These are phyloP conservation scores for Malus asiatica DNA, from an alignment of 306 rosid species.

Conservation along the genomic window DNA sequence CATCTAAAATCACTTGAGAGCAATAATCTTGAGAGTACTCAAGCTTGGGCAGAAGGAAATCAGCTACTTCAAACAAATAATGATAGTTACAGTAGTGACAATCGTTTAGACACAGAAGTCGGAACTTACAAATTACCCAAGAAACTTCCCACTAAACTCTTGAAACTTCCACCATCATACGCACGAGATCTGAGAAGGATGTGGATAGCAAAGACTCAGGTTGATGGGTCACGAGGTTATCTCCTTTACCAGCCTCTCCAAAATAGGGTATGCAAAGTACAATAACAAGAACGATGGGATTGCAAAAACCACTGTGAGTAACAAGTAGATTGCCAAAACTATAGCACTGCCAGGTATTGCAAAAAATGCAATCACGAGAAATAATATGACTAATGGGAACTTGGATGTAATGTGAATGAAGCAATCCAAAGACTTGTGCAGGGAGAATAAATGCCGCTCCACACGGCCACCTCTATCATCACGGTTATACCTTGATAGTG, in stretches of 20 bases:
- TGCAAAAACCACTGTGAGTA: constrained; percentile 72
- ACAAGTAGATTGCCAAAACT: constrained; percentile 62
- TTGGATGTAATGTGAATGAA: constrained; percentile 70
- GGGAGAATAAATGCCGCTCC: constrained; percentile 41
- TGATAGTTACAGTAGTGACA: background rate
- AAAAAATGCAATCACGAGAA: constrained; percentile 59
- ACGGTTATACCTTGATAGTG: constrained; percentile 23
- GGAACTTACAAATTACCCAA: background rate
- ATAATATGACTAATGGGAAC: constrained; percentile 59
- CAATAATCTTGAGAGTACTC: background rate
- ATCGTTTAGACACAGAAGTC: background rate
- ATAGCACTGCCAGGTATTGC: constrained; percentile 66
- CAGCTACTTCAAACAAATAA: background rate
- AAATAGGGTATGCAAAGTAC: constrained; percentile 67
- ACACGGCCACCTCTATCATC: constrained; percentile 22
- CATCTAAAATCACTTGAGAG: constrained; percentile 2
- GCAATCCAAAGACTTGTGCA: constrained; percentile 65
- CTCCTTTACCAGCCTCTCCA: constrained; percentile 66
- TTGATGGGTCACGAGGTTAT: constrained; percentile 40
- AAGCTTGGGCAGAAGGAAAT: constrained; percentile 19
- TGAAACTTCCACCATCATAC: constrained; percentile 14
- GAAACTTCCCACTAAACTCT: constrained; percentile 6
- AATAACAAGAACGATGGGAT: constrained; percentile 66
- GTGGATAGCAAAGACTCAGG: background rate
- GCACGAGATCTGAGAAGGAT: background rate